Conservation (phyloP, 768 basidiomycete genomes). For the Russula emetica region DNA sequence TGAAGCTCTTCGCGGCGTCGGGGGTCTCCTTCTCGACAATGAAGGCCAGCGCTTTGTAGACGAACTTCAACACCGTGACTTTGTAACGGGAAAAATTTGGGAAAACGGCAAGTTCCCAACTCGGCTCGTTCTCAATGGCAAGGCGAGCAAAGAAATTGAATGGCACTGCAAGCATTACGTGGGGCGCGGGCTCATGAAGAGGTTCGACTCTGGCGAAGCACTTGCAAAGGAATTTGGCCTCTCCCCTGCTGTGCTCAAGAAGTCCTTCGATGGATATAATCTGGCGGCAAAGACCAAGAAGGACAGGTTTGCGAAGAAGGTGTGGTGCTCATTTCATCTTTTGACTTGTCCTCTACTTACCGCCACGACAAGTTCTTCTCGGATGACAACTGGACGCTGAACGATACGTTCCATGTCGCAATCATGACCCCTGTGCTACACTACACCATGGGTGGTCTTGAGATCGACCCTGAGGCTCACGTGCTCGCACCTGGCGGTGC, state of each 20-base stretch:
- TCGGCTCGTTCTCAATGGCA: slow-evolving; percentile 85
- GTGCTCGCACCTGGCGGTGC: slow-evolving; percentile 70
- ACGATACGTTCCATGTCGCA: slow-evolving; percentile 91
- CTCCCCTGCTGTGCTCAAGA: slow-evolving; percentile 70
- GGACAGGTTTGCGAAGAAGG: slow-evolving; percentile 98
- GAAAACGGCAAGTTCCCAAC: slow-evolving; percentile 97
- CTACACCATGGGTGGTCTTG: slow-evolving; percentile 98
- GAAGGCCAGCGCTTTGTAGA: slow-evolving; percentile 91
- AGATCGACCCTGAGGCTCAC: slow-evolving; percentile 83
- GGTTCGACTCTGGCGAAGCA: slow-evolving; percentile 80
- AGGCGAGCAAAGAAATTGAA: slow-evolving; percentile 90
- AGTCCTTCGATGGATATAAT: slow-evolving; percentile 93
- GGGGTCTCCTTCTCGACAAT: slow-evolving; percentile 89
- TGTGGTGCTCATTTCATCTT: slow-evolving; percentile 31
- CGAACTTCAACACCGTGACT: slow-evolving; percentile 94
- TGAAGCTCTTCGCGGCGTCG: slow-evolving; percentile 93
- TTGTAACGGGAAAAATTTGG: slow-evolving; percentile 95
- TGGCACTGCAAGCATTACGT: slow-evolving; percentile 99
- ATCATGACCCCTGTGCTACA: slow-evolving; percentile 98
- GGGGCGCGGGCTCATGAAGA: slow-evolving; percentile 96
- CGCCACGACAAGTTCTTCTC: slow-evolving; percentile 55
- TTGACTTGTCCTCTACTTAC: not conserved
- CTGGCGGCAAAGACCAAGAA: slow-evolving; percentile 70
- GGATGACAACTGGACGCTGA: slow-evolving; percentile 77
- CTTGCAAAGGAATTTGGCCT: slow-evolving; percentile 93